Percentiles rank a stretch among this genome's conserved stretches.
These are phyloP conservation scores for Aspergillus clavatus DNA, from an alignment of 2,329 filamentous ascomycete genomes.

Conservation along the genomic window DNA sequence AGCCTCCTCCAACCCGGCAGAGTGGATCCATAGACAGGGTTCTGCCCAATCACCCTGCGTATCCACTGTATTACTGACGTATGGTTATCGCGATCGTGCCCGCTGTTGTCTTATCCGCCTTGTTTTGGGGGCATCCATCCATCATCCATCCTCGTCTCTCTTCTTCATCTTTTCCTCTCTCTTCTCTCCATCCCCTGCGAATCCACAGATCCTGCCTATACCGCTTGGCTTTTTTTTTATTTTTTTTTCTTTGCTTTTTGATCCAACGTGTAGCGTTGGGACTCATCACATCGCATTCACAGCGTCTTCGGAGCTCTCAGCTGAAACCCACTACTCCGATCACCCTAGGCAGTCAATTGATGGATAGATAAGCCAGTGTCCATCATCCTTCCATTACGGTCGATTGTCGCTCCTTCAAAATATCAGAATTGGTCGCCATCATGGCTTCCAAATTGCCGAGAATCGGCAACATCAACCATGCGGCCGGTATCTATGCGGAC, in stretches of 20 bases:
- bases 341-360: background rate
- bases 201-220: background rate
- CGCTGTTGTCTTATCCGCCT: background rate
- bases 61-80: constrained; percentile 1
- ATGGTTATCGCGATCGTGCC: constrained; percentile 1
- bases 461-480: constrained; percentile 64
- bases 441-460: constrained; percentile 44
- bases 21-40: constrained; percentile 4
- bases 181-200: background rate
- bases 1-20: constrained; percentile 9
- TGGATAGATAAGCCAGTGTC: background rate
- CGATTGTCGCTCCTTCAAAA: background rate
- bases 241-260: too few species aligned
- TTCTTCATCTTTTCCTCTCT: background rate
- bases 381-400: background rate
- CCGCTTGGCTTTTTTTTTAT: background rate
- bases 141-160: constrained; percentile 3
- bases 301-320: background rate
- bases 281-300: background rate
- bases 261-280: background rate
- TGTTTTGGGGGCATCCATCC: background rate
- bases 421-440: background rate
- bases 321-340: background rate
- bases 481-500: constrained; percentile 89
- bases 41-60: constrained; percentile 2